These are phyloP conservation scores for Rubroshorea leprosula DNA, from an alignment of 345 rosid genomes.

Conservation along the genomic window DNA sequence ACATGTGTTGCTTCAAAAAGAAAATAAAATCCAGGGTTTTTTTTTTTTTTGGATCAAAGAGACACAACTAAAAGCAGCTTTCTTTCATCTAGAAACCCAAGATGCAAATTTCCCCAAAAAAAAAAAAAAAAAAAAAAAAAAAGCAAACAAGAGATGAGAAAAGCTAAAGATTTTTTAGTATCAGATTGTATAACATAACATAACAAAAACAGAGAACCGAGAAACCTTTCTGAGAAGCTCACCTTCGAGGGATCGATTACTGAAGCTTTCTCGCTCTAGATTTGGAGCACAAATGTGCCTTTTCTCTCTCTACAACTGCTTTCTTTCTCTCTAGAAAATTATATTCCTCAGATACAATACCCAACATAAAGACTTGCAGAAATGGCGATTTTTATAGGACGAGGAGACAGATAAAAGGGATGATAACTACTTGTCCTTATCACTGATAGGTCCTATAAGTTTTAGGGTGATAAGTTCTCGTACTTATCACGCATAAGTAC, in stretches of 20 bases:
- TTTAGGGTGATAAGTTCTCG: fast-evolving
- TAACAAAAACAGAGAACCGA: conserved; percentile 16
- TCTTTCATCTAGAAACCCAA: conserved; percentile 25
- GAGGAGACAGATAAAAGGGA: conserved; percentile 38
- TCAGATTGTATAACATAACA: conserved; percentile 35
- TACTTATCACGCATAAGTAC: conserved; percentile 16
- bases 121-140: conserved; percentile 12
- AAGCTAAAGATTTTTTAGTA: conserved; percentile 20
- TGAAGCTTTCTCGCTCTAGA: conserved; percentile 18
- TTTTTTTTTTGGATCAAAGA: conserved; percentile 25
- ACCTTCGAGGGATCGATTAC: conserved; percentile 29
- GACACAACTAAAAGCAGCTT: conserved; percentile 36
- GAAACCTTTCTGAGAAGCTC: conserved; percentile 32
- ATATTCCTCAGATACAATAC: conserved; percentile 13
- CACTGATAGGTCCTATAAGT: fast-evolving
- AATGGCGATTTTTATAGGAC: conserved; percentile 42
- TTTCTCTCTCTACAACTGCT: conserved; percentile 21
- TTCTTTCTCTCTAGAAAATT: conserved; percentile 18
- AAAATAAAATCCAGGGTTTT: conserved; percentile 25
- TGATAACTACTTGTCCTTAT: fast-evolving
- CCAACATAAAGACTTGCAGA: conserved; percentile 31
- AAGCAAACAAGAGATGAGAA: conserved; percentile 9
- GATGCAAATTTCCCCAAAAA: conserved; percentile 15
- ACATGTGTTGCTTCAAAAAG: conserved; percentile 10
- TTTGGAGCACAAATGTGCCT: conserved; percentile 4